A percentile compares a stretch with the other conserved stretches of the same genome.
Conservation (phyloP, 306 rosid genomes). For the Castanopsis chinensis region DNA sequence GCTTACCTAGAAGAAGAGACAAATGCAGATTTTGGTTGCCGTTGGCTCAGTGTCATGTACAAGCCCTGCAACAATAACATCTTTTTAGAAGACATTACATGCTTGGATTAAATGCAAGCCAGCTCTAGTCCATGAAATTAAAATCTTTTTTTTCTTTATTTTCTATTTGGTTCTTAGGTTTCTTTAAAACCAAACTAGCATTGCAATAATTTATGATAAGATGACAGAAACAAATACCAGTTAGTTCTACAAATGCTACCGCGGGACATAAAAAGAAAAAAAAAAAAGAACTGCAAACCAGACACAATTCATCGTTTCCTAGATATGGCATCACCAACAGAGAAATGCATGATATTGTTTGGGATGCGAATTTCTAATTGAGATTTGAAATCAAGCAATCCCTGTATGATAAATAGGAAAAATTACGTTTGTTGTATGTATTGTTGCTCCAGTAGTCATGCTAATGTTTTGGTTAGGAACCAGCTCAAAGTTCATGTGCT, state of each 20-base stretch:
- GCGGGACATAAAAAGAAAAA: too few species aligned
- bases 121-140: neutral
- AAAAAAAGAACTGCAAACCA: neutral
- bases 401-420: neutral
- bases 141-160: neutral
- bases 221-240: too few species aligned
- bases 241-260: neutral
- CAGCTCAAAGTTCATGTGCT: slow-evolving; percentile 71
- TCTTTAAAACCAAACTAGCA: neutral
- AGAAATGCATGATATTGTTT: neutral
- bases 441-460: slow-evolving; percentile 98
- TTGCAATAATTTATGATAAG: neutral
- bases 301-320: neutral
- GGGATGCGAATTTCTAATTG: neutral
- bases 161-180: neutral
- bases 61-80: slow-evolving; percentile 68
- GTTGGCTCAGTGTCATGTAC: slow-evolving; percentile 83
- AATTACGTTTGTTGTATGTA: slow-evolving; percentile 89
- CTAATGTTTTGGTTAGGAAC: slow-evolving; percentile 82
- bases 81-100: slow-evolving; percentile 20
- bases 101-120: neutral
- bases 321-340: neutral
- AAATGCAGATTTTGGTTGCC: slow-evolving; percentile 40
- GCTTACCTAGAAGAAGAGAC: slow-evolving; percentile 23
- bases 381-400: neutral